Percentiles rank a stretch among this genome's conserved stretches.
Evolutionary conservation across 2,329 filamentous ascomycete genomes (phyloP).

Genomic region (Fusarium falciforme): DNA sequence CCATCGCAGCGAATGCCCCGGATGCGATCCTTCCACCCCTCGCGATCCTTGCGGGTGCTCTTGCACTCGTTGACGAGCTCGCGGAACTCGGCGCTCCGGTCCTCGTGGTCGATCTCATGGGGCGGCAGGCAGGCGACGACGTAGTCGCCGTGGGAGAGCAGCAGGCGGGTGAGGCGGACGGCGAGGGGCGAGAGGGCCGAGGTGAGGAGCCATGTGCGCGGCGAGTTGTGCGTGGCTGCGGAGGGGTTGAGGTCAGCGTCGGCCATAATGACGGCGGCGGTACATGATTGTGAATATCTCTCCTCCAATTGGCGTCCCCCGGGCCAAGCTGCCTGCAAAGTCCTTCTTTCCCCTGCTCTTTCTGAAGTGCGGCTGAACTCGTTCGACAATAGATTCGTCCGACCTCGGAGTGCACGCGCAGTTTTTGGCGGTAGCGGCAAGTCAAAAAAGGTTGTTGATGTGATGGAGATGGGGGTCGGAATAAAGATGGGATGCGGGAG

Average conservation of each 20-base stretch:
- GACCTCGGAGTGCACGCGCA: background rate
- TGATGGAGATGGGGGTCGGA: constrained; percentile 8
- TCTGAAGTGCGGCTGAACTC: background rate
- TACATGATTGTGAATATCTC: constrained; percentile 36
- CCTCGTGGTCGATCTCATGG: constrained; percentile 80
- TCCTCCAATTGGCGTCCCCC: constrained; percentile 9
- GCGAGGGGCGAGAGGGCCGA: constrained; percentile 86
- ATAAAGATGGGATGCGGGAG: constrained; percentile 23
- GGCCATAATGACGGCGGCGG: constrained; percentile 43
- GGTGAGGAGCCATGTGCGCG: constrained; percentile 93
- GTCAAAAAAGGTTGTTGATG: background rate
- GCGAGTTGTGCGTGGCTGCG: constrained; percentile 74
- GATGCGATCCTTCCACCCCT: constrained; percentile 85
- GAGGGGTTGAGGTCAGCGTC: constrained; percentile 48
- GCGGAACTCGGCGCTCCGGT: constrained; percentile 81
- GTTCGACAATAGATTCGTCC: background rate
- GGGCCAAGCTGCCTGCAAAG: background rate
- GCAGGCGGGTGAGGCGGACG: constrained; percentile 81
- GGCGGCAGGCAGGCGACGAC: constrained; percentile 87
- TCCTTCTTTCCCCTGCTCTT: constrained; percentile 18
- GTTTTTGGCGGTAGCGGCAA: constrained; percentile 1
- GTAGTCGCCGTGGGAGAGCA: constrained; percentile 92
- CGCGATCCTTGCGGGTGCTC: constrained; percentile 70
- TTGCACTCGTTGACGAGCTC: constrained; percentile 79
- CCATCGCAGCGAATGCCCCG: constrained; percentile 73